These are phyloP conservation scores for Pulicaria dysenterica DNA, from an alignment of 129 eudicot species.

Conservation along the genomic window DNA sequence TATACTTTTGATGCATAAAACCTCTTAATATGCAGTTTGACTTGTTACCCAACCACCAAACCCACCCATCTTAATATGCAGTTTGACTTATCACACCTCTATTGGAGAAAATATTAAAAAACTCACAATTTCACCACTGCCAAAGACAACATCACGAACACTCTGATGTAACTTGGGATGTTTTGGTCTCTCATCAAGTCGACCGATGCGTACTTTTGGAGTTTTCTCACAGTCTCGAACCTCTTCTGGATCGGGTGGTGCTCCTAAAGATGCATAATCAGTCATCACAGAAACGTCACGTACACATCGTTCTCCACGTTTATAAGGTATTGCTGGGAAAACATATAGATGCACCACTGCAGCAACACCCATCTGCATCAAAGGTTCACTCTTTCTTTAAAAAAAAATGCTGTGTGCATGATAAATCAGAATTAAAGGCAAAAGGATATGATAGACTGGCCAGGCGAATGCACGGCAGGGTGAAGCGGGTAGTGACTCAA, in stretches of 20 bases:
- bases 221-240: conserved; percentile 71
- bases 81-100: background rate
- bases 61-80: background rate
- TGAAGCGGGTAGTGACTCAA: too few species aligned
- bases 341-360: conserved; percentile 89
- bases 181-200: conserved; percentile 61
- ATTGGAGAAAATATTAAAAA: background rate
- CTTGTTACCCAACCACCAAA: too few species aligned
- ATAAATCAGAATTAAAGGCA: too few species aligned
- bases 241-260: conserved; percentile 91
- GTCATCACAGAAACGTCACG: conserved; percentile 88
- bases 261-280: conserved; percentile 84
- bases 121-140: conserved; percentile 92
- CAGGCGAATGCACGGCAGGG: too few species aligned
- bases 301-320: conserved; percentile 92
- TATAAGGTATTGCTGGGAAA: conserved; percentile 86
- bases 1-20: too few species aligned
- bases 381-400: conserved; percentile 19
- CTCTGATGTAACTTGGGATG: conserved; percentile 73
- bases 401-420: too few species aligned
- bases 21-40: too few species aligned
- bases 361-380: conserved; percentile 89
- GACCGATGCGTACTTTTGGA: conserved; percentile 46
- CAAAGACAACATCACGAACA: conserved; percentile 89
- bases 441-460: too few species aligned